Evolutionary conservation across 768 basidiomycete species (phyloP).

Genomic region (Crucibulum laeve): DNA sequence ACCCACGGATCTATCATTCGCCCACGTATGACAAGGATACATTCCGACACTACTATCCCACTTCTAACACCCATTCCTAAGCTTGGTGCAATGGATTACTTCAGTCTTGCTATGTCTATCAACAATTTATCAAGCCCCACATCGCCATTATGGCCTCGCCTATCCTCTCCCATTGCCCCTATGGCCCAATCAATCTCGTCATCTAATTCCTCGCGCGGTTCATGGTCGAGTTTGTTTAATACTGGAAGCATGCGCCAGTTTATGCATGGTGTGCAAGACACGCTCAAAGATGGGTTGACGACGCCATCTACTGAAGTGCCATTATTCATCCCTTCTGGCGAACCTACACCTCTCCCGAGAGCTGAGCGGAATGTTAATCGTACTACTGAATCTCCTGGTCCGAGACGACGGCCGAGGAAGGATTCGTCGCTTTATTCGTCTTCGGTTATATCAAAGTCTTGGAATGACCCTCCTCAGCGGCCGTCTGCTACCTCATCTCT

Average conservation of each 20-base stretch:
- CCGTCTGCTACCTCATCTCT: slow-evolving; percentile 24
- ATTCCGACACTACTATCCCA: no score
- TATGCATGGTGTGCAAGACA: slow-evolving; percentile 58
- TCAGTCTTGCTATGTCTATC: slow-evolving; percentile 39
- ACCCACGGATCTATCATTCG: slow-evolving; percentile 14
- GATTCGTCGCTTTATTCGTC: slow-evolving; percentile 22
- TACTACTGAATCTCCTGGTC: slow-evolving; percentile 9
- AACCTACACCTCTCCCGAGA: not conserved
- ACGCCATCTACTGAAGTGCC: slow-evolving; percentile 19
- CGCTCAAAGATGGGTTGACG: slow-evolving; percentile 37
- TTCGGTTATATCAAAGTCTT: slow-evolving; percentile 43
- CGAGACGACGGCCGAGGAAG: slow-evolving; percentile 16
- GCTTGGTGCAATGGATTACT: slow-evolving; percentile 49
- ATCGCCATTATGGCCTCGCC: slow-evolving; percentile 51
- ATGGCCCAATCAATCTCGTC: slow-evolving; percentile 39
- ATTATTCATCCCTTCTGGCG: not conserved
- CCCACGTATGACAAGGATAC: no score
- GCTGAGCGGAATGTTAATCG: not conserved
- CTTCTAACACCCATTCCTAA: no score
- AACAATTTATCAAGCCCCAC: slow-evolving; percentile 31
- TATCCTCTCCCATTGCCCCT: slow-evolving; percentile 37
- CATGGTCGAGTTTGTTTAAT: slow-evolving; percentile 79
- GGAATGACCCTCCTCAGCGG: slow-evolving; percentile 42
- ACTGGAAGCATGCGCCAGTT: slow-evolving; percentile 65
- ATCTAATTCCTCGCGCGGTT: slow-evolving; percentile 65